Evolutionary conservation across 2,329 filamentous ascomycete genomes (phyloP).

Genomic region (Gremmenia infestans): DNA sequence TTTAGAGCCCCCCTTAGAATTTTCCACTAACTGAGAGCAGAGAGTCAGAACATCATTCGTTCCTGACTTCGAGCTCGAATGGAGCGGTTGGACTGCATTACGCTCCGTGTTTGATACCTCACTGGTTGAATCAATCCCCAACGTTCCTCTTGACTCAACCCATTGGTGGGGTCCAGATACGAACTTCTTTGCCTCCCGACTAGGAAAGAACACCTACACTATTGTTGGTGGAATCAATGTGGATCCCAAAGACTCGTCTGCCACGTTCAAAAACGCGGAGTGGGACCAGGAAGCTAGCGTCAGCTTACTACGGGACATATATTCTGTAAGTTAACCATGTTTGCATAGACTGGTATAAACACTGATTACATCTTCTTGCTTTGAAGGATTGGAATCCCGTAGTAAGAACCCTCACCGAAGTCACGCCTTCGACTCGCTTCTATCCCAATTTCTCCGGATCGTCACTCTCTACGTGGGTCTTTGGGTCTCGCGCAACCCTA

Average conservation of each 20-base stretch:
- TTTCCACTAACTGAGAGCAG: constrained; percentile 7
- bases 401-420: constrained; percentile 31
- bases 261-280: constrained; percentile 16
- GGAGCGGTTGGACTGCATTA: constrained; percentile 36
- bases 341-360: not conserved
- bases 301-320: constrained; percentile 26
- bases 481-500: constrained; percentile 29
- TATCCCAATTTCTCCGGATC: constrained; percentile 34
- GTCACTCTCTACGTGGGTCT: constrained; percentile 30
- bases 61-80: constrained; percentile 29
- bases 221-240: constrained; percentile 29
- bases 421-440: constrained; percentile 29
- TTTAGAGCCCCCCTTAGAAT: not conserved
- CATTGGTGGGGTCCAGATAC: constrained; percentile 34
- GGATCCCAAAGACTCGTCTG: constrained; percentile 25
- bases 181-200: constrained; percentile 30
- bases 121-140: constrained; percentile 30
- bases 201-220: constrained; percentile 29
- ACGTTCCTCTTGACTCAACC: constrained; percentile 33
- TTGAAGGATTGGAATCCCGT: constrained; percentile 33
- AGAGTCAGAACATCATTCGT: constrained; percentile 25
- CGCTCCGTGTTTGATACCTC: constrained; percentile 33
- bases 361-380: not conserved
- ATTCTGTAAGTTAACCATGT: constrained; percentile 18
- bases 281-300: constrained; percentile 31